Conservation (phyloP, 2,329 filamentous ascomycete species). For the Didymella exigua region DNA sequence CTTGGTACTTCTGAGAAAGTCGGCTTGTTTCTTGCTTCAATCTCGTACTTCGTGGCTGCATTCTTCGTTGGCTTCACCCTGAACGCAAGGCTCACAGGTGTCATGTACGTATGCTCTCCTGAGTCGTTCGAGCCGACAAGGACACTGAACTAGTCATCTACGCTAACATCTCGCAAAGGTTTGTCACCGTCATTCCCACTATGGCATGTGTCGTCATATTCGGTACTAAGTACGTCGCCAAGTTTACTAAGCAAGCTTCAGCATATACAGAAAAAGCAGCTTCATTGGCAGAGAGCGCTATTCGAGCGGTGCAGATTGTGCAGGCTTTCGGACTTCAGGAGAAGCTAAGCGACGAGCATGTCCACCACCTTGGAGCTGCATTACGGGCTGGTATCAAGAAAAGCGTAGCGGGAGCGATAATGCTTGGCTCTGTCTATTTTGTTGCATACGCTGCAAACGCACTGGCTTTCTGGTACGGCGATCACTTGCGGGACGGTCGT, state of each 20-base stretch:
- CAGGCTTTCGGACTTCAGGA: conserved; percentile 56
- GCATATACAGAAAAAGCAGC: conserved; percentile 51
- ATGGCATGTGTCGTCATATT: conserved; percentile 53
- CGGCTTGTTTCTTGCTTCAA: conserved; percentile 54
- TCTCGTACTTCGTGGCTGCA: conserved; percentile 54
- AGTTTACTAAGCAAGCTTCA: conserved; percentile 47
- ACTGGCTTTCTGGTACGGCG: conserved; percentile 54
- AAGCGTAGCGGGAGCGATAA: conserved; percentile 48
- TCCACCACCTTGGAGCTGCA: conserved; percentile 41
- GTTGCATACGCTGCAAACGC: conserved; percentile 54
- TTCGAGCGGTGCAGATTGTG: conserved; percentile 55
- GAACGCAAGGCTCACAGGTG: conserved; percentile 50
- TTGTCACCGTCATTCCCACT: conserved; percentile 56
- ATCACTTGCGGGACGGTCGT: conserved; percentile 33
- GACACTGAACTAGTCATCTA: neutral
- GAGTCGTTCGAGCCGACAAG: neutral
- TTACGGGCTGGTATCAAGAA: conserved; percentile 50
- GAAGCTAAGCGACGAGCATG: conserved; percentile 48
- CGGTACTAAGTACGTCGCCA: conserved; percentile 51
- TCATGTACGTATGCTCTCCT: conserved; percentile 38
- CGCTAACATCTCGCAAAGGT: conserved; percentile 23
- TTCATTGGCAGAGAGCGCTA: conserved; percentile 53
- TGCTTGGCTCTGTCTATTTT: conserved; percentile 54
- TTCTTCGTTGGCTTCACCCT: conserved; percentile 55
- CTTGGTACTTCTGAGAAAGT: conserved; percentile 56